Evolutionary conservation across 352 stramenopile genomes (phyloP).

Genomic region (Blastocystis sp.): DNA sequence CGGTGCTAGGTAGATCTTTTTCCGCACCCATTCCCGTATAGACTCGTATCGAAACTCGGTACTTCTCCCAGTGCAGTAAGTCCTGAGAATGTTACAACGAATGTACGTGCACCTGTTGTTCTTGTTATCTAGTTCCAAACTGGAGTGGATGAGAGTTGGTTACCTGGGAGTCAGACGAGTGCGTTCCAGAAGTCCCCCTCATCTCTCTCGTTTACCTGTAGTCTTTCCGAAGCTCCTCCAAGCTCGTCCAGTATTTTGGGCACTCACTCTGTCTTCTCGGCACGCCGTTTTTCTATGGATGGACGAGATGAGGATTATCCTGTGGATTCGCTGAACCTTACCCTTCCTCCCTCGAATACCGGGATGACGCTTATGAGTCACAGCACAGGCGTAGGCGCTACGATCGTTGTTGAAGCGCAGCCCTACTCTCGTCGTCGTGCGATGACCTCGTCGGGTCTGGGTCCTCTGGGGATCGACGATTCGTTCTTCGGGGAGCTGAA

Average conservation of each 20-base stretch:
- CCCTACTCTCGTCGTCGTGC: not conserved
- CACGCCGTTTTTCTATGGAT: slow-evolving; percentile 17
- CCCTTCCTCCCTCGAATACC: not conserved
- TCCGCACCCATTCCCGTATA: not conserved
- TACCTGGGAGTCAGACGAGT: not conserved
- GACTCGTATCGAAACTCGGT: not conserved
- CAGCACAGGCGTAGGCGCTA: too few relatives aligned
- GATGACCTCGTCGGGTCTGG: not conserved
- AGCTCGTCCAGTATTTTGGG: not conserved
- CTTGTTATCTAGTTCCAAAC: not conserved
- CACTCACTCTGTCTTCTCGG: not conserved
- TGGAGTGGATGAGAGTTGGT: not conserved
- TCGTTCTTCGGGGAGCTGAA: not conserved
- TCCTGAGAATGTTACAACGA: not conserved
- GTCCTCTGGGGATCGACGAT: not conserved
- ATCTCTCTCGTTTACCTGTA: not conserved
- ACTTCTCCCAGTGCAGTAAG: not conserved
- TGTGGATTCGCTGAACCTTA: not conserved
- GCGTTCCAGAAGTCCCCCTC: not conserved
- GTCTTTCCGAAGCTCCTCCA: not conserved
- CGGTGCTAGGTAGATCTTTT: not conserved
- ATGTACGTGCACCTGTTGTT: not conserved
- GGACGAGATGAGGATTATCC: not conserved
- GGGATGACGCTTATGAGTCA: too few relatives aligned
- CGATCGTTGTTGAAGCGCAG: too few relatives aligned